Evolutionary conservation across 345 rosid species (phyloP), one percentile per base, ranked within the genome.

Genomic region (Salix purpurea): DNA sequence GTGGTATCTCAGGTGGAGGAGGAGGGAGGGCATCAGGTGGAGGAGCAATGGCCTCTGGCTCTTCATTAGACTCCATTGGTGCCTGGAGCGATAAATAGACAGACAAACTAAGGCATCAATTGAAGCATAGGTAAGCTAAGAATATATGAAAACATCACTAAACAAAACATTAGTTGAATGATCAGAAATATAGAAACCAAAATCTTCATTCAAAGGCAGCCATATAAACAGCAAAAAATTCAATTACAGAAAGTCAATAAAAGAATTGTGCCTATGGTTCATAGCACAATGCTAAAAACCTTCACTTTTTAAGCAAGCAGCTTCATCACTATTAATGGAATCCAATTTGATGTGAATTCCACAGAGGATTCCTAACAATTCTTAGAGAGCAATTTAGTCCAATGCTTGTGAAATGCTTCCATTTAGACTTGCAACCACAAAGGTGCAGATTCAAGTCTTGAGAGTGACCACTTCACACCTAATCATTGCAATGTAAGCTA

Each of bases 1-100:
- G 26, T 23, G 79, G 79, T 61, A 77, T 70, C 61, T 60, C 52
- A 37, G 74, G 36, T 46, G 79, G 75, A 15, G 79, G 79, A 3
- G 65, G 79, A 62, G 79, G 79, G 70, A 70, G 37, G 14, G 46
- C 14, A 42, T 42, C 46, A 11, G 13, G 44, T 40, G 44, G 21
- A 28, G 23, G 60, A 52, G n/a, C 23, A 18, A 52, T 7, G 60
- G 62, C 44, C 46, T 58, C 69, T 30, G 74, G 69, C 65, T 64
- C 79, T 70, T 70, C 70, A 34, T 39, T 26, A 70, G 69, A 6
- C 62, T 62, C 75, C 79, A 77, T 77, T 46, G n/a, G 56, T 48
- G 54, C 73, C 68, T 69, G 37, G 26, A 26, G 28, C 19, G 26
- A 15, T n/a, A 64, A 58, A 3, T 14, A 23, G 26, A 58, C 62